Percentiles rank a stretch among this genome's conserved stretches.
phyloP scores from a whole-genome alignment of 768 basidiomycete genomes.

The Kondoa malvinella region DNA sequence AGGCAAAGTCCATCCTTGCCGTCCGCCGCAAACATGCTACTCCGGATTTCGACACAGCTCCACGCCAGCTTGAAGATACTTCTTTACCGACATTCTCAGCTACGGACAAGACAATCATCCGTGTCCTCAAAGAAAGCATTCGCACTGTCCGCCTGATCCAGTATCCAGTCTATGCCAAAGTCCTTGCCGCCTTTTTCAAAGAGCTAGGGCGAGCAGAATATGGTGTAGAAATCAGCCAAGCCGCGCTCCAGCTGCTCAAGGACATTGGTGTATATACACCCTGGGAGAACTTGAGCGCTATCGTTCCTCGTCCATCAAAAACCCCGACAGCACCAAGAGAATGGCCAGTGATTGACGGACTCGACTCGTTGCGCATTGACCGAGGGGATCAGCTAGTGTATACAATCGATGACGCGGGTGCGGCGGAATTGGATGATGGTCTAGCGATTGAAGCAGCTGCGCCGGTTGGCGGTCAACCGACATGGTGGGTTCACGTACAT shows the following conservation, averaged over 20 bases:
- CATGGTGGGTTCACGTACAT: conserved; percentile 71
- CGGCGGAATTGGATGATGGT: conserved; percentile 86
- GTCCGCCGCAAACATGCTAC: not conserved
- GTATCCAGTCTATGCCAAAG: not conserved
- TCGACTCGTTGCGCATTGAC: conserved; percentile 62
- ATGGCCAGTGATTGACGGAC: conserved; percentile 38
- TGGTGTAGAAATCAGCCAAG: not conserved
- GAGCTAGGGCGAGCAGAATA: not conserved
- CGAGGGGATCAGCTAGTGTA: conserved; percentile 66
- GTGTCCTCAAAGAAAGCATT: not conserved
- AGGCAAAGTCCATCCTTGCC: not conserved
- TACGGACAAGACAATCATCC: not conserved
- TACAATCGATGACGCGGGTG: conserved; percentile 62
- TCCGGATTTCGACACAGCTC: not conserved
- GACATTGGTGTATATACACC: conserved; percentile 59
- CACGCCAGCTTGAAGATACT: not conserved
- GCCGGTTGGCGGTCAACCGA: conserved; percentile 38
- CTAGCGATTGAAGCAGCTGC: conserved; percentile 59
- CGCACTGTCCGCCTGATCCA: not conserved
- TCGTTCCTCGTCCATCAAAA: conserved; percentile 32
- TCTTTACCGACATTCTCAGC: not conserved
- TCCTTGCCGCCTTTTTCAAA: not conserved
- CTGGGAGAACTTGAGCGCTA: conserved; percentile 54
- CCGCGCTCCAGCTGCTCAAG: conserved; percentile 37
- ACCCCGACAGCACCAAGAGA: conserved; percentile 19